A percentile compares a stretch with the other conserved stretches of the same genome.
Evolutionary conservation across 2,329 filamentous ascomycete species (phyloP).

Genomic region (Fusarium humuli): DNA sequence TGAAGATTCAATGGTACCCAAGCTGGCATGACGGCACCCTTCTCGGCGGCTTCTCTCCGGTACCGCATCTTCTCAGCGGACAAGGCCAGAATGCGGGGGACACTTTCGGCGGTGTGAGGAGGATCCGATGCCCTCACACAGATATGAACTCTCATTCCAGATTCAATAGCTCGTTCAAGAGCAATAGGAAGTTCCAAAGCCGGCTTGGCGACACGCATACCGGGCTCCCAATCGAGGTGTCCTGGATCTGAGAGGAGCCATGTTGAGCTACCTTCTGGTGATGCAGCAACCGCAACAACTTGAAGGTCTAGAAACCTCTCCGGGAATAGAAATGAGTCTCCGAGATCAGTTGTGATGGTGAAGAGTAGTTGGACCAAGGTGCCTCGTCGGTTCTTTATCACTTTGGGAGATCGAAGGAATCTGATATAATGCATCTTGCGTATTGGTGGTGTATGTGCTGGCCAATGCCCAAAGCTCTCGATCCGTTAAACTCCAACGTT

Average conservation of each 20-base stretch:
- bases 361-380: slow-evolving; percentile 59
- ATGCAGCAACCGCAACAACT: slow-evolving; percentile 49
- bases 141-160: slow-evolving; percentile 45
- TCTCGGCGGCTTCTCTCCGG: slow-evolving; percentile 30
- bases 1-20: slow-evolving; percentile 53
- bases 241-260: slow-evolving; percentile 44
- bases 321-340: slow-evolving; percentile 65
- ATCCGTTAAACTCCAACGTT: neutral
- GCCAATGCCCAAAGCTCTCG: neutral
- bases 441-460: neutral
- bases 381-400: slow-evolving; percentile 46
- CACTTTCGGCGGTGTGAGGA: slow-evolving; percentile 44
- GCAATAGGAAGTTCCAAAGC: slow-evolving; percentile 45
- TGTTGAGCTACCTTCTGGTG: slow-evolving; percentile 36
- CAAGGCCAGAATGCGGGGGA: slow-evolving; percentile 44
- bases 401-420: slow-evolving; percentile 61
- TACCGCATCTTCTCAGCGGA: slow-evolving; percentile 33
- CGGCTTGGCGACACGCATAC: slow-evolving; percentile 57
- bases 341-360: slow-evolving; percentile 68
- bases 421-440: slow-evolving; percentile 68
- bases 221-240: slow-evolving; percentile 48
- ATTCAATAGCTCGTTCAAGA: slow-evolving; percentile 44
- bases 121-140: slow-evolving; percentile 46
- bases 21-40: slow-evolving; percentile 59
- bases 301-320: slow-evolving; percentile 58